Conservation (phyloP, 257 asterid species). For the Thymus mandschuricus region DNA sequence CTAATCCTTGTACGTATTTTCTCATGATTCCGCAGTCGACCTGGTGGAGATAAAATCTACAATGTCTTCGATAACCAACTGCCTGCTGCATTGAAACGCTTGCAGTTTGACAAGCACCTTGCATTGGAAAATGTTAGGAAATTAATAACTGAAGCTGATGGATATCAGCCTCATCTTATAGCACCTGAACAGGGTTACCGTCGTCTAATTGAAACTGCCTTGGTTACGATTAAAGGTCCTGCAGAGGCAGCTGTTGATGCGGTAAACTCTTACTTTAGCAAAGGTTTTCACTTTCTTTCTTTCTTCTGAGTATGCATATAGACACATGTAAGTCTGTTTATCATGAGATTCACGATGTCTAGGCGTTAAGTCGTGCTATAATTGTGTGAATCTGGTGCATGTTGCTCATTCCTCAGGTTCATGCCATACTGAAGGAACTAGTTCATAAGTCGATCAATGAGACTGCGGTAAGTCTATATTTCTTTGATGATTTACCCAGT, state of each 20-base stretch:
- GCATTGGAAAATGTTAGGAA: slow-evolving; percentile 75
- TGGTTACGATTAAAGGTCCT: slow-evolving; percentile 71
- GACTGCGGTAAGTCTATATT: slow-evolving; percentile 45
- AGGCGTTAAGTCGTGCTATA: too few relatives aligned
- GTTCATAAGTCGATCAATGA: slow-evolving; percentile 68
- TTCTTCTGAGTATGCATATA: not conserved
- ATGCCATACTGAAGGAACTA: slow-evolving; percentile 67
- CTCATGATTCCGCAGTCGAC: slow-evolving; percentile 53
- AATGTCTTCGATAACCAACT: slow-evolving; percentile 71
- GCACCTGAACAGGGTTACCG: slow-evolving; percentile 88
- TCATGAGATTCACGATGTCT: too few relatives aligned
- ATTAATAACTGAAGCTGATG: slow-evolving; percentile 76
- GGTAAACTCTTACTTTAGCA: slow-evolving; percentile 38
- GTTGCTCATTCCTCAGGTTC: slow-evolving; percentile 56
- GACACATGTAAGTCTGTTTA: not conserved
- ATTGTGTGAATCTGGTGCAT: too few relatives aligned
- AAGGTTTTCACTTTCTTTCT: not conserved
- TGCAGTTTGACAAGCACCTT: slow-evolving; percentile 83
- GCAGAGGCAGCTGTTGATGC: slow-evolving; percentile 82
- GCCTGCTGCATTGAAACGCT: slow-evolving; percentile 73
- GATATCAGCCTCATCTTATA: slow-evolving; percentile 82
- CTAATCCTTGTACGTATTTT: slow-evolving; percentile 12
- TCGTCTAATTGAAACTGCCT: slow-evolving; percentile 72
- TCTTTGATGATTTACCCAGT: not conserved
- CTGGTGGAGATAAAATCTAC: slow-evolving; percentile 84